A percentile compares a stretch with the other conserved stretches of the same genome.
phyloP scores from a whole-genome alignment of 2,329 filamentous ascomycete genomes.

The Exutisphaerella laricina region DNA sequence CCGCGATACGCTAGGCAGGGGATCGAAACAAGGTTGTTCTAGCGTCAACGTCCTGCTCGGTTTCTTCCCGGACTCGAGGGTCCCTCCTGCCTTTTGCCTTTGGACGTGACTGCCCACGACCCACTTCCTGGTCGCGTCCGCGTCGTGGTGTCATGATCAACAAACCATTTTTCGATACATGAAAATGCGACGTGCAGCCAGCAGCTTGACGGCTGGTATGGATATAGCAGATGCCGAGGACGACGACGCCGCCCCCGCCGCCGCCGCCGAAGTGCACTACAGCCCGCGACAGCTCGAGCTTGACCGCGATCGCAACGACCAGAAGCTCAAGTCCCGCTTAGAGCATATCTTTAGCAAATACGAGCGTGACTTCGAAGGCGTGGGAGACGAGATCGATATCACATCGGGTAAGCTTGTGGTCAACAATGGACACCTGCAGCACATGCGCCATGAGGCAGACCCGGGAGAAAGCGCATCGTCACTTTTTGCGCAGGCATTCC shows the following conservation, averaged over 20 bases:
- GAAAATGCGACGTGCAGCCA: no score
- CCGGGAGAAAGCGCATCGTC: slow-evolving; percentile 34
- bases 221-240: no score
- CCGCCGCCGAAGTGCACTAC: not conserved
- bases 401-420: slow-evolving; percentile 76
- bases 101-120: no score
- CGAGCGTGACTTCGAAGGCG: slow-evolving; percentile 66
- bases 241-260: no score
- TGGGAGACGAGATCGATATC: slow-evolving; percentile 87
- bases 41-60: no score
- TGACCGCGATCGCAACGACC: slow-evolving; percentile 50
- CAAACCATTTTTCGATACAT: no score
- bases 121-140: no score
- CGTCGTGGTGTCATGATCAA: no score
- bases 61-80: no score
- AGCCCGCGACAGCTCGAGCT: slow-evolving; percentile 14
- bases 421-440: slow-evolving; percentile 76
- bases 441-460: slow-evolving; percentile 56
- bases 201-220: no score
- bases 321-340: slow-evolving; percentile 73
- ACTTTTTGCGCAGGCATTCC: slow-evolving; percentile 30
- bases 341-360: slow-evolving; percentile 80
- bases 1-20: no score
- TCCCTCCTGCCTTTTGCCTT: no score
- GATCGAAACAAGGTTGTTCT: not conserved